Conservation (phyloP, 495 filamentous ascomycete species). For the Parmelia sp. region DNA sequence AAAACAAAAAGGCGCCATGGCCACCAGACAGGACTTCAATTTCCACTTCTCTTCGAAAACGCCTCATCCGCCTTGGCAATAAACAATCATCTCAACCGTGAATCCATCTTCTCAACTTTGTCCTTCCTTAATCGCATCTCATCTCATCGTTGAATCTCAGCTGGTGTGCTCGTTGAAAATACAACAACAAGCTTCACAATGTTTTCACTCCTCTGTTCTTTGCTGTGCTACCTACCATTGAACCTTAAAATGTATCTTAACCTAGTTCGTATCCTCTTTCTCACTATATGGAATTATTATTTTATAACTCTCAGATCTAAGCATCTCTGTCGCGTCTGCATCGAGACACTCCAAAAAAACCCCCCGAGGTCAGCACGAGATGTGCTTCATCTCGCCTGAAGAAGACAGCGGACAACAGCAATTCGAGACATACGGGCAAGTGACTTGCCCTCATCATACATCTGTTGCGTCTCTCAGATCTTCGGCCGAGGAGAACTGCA, state of each 20-base stretch:
- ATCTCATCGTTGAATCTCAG: too few relatives aligned
- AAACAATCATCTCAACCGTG: too few relatives aligned
- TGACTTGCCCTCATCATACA: conserved; percentile 4
- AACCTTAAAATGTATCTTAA: background rate
- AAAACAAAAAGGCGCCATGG: too few relatives aligned
- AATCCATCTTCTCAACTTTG: too few relatives aligned
- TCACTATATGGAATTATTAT: background rate
- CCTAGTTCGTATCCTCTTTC: background rate
- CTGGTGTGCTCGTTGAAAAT: too few relatives aligned
- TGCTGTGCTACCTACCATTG: background rate
- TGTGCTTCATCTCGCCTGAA: background rate
- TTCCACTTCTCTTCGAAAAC: too few relatives aligned
- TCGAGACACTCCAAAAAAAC: conserved; percentile 1
- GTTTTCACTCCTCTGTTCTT: background rate
- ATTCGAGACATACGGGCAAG: conserved; percentile 2
- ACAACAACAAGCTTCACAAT: background rate
- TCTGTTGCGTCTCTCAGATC: background rate
- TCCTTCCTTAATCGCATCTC: too few relatives aligned
- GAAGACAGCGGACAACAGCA: conserved; percentile 4
- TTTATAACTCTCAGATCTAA: background rate
- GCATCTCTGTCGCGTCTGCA: conserved; percentile 4
- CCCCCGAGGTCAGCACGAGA: background rate
- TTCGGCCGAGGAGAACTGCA: conserved; percentile 2
- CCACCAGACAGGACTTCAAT: too few relatives aligned
- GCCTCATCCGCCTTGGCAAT: too few relatives aligned